Percentiles rank a stretch among this genome's conserved stretches.
These are phyloP conservation scores for Brassica cretica DNA, from an alignment of 345 rosid species.

Conservation along the genomic window DNA sequence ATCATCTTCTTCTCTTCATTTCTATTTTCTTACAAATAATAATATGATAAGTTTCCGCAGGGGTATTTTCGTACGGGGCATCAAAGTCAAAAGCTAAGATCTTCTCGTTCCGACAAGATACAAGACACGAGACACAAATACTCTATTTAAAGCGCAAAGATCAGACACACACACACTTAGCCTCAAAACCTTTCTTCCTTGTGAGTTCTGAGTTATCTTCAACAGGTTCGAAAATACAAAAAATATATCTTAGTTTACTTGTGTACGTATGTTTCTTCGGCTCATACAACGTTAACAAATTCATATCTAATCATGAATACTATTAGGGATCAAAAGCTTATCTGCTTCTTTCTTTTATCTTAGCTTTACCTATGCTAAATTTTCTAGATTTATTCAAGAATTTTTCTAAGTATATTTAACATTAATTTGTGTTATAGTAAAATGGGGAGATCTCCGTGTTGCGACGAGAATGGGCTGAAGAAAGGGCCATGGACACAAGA, in stretches of 20 bases:
- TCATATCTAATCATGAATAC: neutral
- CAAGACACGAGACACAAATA: constrained; percentile 23
- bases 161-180: constrained; percentile 13
- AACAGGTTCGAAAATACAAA: constrained; percentile 24
- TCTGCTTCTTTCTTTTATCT: neutral
- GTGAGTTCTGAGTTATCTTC: constrained; percentile 19
- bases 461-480: constrained; percentile 56
- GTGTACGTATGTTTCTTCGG: neutral
- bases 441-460: constrained; percentile 51
- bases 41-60: constrained; percentile 23
- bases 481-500: constrained; percentile 87
- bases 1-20: constrained; percentile 37
- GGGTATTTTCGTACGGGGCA: constrained; percentile 16
- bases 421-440: neutral
- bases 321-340: neutral
- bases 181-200: constrained; percentile 17
- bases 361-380: constrained; percentile 1
- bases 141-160: constrained; percentile 33
- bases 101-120: constrained; percentile 38
- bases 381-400: neutral
- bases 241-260: neutral
- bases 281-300: constrained; percentile 5
- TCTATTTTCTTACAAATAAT: constrained; percentile 3
- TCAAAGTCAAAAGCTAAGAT: constrained; percentile 38
- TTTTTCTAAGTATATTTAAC: neutral